A percentile compares a stretch with the other conserved stretches of the same genome.
phyloP scores from a whole-genome alignment of 1,284 basidiomycete species.

The Retiboletus fuscus region DNA sequence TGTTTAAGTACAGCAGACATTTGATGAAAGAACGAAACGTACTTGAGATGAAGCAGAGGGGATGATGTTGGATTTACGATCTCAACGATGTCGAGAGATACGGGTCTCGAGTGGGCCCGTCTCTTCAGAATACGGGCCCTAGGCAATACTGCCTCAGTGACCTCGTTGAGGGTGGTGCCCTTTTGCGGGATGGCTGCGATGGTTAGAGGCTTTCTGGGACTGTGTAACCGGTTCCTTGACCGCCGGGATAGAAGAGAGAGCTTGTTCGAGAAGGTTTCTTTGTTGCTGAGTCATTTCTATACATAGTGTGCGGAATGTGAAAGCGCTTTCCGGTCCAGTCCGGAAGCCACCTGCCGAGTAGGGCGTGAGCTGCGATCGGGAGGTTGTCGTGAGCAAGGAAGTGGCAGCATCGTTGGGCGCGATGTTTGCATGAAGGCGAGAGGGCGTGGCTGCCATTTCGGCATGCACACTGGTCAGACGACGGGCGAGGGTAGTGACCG shows the following conservation, averaged over 20 bases:
- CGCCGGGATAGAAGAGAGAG: slow-evolving; percentile 40
- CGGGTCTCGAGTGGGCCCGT: slow-evolving; percentile 73
- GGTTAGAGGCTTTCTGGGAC: slow-evolving; percentile 43
- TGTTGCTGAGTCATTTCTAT: slow-evolving; percentile 48
- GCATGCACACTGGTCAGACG: too few species aligned
- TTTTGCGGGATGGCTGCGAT: slow-evolving; percentile 52
- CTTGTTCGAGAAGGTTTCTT: slow-evolving; percentile 44
- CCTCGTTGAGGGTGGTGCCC: slow-evolving; percentile 59
- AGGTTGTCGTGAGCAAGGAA: too few species aligned
- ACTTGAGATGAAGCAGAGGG: slow-evolving; percentile 57
- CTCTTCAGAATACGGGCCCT: slow-evolving; percentile 79
- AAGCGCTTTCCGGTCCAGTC: too few species aligned
- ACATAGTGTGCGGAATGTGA: too few species aligned
- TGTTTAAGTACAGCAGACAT: slow-evolving; percentile 17
- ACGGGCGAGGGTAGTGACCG: too few species aligned
- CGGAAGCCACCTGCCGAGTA: too few species aligned
- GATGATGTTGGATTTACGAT: slow-evolving; percentile 57
- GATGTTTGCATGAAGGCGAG: too few species aligned
- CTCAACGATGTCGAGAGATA: slow-evolving; percentile 73
- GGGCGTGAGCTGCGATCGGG: too few species aligned
- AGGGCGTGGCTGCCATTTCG: too few species aligned
- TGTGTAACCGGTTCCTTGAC: slow-evolving; percentile 43
- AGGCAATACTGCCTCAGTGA: slow-evolving; percentile 76
- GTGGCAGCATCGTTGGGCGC: too few species aligned
- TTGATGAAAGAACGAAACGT: slow-evolving; percentile 34